Evolutionary conservation across 495 filamentous ascomycete genomes (phyloP), one percentile per base, ranked within the genome.

Genomic region (Jackrogersella minutella): DNA sequence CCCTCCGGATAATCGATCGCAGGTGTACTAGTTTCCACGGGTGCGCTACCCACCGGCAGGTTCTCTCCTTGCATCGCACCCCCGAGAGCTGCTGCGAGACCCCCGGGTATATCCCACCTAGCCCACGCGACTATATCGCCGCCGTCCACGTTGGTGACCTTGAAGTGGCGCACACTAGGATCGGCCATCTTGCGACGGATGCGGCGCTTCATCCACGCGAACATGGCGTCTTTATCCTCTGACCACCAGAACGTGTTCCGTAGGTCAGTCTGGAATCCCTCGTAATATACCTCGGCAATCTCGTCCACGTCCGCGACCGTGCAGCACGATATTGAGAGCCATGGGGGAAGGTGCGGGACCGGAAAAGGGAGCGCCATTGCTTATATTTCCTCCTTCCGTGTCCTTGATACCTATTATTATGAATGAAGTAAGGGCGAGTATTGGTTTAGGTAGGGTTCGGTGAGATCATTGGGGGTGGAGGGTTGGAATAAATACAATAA

Each of bases 161-260:
- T 62, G 58, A 64, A 73, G 58, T 74, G 72, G 4, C 70, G 70
- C 10, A 55, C 52, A 31, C 24, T 52, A n/a, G 14, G 69, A 28
- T 70, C 56, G 9, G 37, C 33, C 61, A 74, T 58, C 41, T 70
- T 74, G 13, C 40, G 46, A 26, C 21, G 34, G 33, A 72, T 40
- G 30, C 72, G 72, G 10, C 24, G 52, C 33, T 37, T 60, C 26
- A 70, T 64, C 69, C 70, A 74, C 7, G 22, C 41, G 9, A 58
- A 7, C 72, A 74, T 73, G 17, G 60, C 44, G 1, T 61, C 50
- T 28, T 47, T 64, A 8, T 70, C 67, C 14, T 55, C 10, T 13
- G 72, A 19, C 72, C 72, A 74, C 72, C 72, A 74, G 26, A 63
- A 74, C 1, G 61, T 62, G 54, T 68, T 73, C 43, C 54, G 37